Base-by-base conservation (phyloP, 805 yeast species). In the Kodamaea nitidulidarum region DNA sequence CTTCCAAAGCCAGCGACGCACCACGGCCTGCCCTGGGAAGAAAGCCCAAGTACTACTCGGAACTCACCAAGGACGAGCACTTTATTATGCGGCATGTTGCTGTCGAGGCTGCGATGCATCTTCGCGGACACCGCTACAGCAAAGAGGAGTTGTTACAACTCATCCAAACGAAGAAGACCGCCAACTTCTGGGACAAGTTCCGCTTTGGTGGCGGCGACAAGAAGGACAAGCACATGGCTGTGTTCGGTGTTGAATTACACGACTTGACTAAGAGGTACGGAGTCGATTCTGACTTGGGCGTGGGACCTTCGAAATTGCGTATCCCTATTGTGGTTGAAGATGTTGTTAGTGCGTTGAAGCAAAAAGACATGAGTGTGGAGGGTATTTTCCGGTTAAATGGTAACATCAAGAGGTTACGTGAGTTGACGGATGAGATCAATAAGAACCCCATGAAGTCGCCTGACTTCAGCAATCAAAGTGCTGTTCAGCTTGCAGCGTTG, bases 321-420 rank as follows among this genome's bases (percentile, higher is more conserved):
- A 84, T 93, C 30, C 99, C 99, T 1, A 73, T 86, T 35, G 68
- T 93, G 27, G 72, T 93, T 31, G 98, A 91, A 52, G 98, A 93
- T 52, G 67, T 90, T 12, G 78, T 93, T 25, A 75, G 78, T 21
- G 85, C 95, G 0, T 75, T 93, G 68, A 76, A 86, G 38, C 91
- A 84, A 43, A 88, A 86, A 71, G 98, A 93, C 61, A 78, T 91
- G 83, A 86, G 97, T 2, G 88, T 81, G 21, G 98, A 93, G 61
- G 98, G 98, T 43, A 83, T 93, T 4, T 93, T 93, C 73, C 78
- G 99, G 52, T 84, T 90, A 55, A 93, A 93, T 56, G 99, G 99
- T 54, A 93, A 93, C 56, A 90, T 93, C 54, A 80, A 88, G 51
- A 75, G 85, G 32, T 67, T 91, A 36, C 78, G 83, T 49, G 85